Evolutionary conservation across 1,139 yeast species (phyloP).

Genomic region (Spathaspora sp.): DNA sequence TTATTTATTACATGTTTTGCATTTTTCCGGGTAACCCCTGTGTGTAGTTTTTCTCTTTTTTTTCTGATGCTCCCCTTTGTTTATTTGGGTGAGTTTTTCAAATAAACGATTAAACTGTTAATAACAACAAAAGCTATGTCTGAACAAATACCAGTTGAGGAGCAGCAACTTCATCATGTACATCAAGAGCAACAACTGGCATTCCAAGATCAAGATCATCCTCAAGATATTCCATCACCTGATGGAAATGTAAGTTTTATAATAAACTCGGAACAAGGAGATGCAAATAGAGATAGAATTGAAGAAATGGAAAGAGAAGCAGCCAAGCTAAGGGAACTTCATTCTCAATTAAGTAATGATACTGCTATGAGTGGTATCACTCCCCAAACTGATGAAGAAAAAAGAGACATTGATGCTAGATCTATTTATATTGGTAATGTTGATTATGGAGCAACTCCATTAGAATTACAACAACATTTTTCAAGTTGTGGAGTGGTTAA

Average conservation of each 20-base stretch:
- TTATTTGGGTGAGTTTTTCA: no score
- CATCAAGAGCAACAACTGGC: slow-evolving; percentile 2
- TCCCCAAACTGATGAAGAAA: slow-evolving; percentile 30
- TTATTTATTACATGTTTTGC: neutral
- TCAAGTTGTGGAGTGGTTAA: slow-evolving; percentile 73
- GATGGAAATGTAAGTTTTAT: slow-evolving; percentile 5
- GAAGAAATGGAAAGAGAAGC: slow-evolving; percentile 32
- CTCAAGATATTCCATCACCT: slow-evolving; percentile 5
- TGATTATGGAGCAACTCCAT: slow-evolving; percentile 76
- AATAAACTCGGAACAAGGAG: slow-evolving; percentile 6
- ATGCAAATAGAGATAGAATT: slow-evolving; percentile 13
- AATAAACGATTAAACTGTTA: no score
- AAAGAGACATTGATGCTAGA: slow-evolving; percentile 60
- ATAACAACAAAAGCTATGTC: slow-evolving; percentile 12
- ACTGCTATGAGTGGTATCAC: slow-evolving; percentile 7
- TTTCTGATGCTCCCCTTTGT: no score
- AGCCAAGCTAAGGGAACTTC: slow-evolving; percentile 26
- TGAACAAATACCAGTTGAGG: slow-evolving; percentile 15
- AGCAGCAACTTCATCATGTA: slow-evolving; percentile 12
- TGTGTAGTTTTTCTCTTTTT: no score
- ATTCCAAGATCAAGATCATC: neutral
- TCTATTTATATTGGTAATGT: slow-evolving; percentile 89
- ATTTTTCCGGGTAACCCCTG: slow-evolving; percentile 1
- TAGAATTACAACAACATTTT: slow-evolving; percentile 78
- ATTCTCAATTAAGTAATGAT: slow-evolving; percentile 20